A percentile compares a stretch with the other conserved stretches of the same genome.
These are phyloP conservation scores for Suillus variegatus DNA, from an alignment of 768 basidiomycete genomes.

Conservation along the genomic window DNA sequence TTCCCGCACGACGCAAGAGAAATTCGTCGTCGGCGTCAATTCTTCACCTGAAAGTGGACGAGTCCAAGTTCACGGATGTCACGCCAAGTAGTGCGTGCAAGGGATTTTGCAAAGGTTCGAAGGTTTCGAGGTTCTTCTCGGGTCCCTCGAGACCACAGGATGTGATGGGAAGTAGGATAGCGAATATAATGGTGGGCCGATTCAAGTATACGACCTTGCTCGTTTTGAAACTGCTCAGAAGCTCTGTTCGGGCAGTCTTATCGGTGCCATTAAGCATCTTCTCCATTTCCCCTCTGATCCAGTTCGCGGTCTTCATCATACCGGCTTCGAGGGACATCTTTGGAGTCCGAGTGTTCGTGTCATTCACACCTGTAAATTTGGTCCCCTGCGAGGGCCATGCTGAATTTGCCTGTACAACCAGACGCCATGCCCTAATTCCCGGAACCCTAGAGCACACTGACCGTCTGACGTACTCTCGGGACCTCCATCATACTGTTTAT, in stretches of 20 bases:
- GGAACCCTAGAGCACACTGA: too few relatives aligned
- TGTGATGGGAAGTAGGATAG: slow-evolving; percentile 59
- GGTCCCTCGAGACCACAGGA: slow-evolving; percentile 43
- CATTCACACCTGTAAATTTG: too few relatives aligned
- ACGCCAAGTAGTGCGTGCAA: slow-evolving; percentile 46
- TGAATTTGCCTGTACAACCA: too few relatives aligned
- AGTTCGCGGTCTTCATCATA: slow-evolving; percentile 45
- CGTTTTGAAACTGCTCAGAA: slow-evolving; percentile 25
- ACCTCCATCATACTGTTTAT: neutral
- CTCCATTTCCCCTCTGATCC: slow-evolving; percentile 46
- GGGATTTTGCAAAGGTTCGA: slow-evolving; percentile 41
- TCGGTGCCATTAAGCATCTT: slow-evolving; percentile 13
- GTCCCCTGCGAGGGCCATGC: too few relatives aligned
- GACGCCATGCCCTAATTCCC: too few relatives aligned
- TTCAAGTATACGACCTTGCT: slow-evolving; percentile 44
- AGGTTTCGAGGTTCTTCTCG: slow-evolving; percentile 45
- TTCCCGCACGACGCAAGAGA: slow-evolving; percentile 32
- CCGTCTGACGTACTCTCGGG: too few relatives aligned
- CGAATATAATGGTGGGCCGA: slow-evolving; percentile 41
- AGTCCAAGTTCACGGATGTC: slow-evolving; percentile 37
- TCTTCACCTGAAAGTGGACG: slow-evolving; percentile 34
- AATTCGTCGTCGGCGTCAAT: slow-evolving; percentile 52
- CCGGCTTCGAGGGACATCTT: slow-evolving; percentile 43
- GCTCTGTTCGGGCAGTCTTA: slow-evolving; percentile 11
- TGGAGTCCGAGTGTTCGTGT: too few relatives aligned